Percentiles rank a stretch among this genome's conserved stretches.
These are phyloP conservation scores for Hemisphaericaspora xylanilytica DNA, from an alignment of 1,139 yeast species.

Conservation along the genomic window DNA sequence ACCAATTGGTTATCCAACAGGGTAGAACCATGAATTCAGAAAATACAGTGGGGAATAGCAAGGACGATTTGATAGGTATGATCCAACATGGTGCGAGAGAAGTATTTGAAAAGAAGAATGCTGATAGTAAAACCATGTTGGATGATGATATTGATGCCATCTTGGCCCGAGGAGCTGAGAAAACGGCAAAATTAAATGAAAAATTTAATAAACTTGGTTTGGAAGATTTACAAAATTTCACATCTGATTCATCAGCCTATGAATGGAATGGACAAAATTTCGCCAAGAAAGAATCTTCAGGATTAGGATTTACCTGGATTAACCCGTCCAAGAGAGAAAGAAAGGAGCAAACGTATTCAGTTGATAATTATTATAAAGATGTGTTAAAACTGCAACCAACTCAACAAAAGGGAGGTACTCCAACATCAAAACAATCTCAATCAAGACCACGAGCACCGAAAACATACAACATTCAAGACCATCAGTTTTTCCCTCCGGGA, in stretches of 20 bases:
- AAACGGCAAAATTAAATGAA: conserved; percentile 71
- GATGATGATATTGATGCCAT: conserved; percentile 82
- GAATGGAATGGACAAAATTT: conserved; percentile 98
- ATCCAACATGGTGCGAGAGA: conserved; percentile 95
- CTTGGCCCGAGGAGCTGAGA: conserved; percentile 72
- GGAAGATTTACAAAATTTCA: conserved; percentile 88
- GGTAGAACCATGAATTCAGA: conserved; percentile 55
- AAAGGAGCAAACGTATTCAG: conserved; percentile 82
- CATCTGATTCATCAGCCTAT: conserved; percentile 84
- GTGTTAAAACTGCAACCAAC: conserved; percentile 44
- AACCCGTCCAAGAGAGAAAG: conserved; percentile 89
- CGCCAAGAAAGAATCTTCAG: conserved; percentile 55
- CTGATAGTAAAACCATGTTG: conserved; percentile 25
- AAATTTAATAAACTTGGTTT: conserved; percentile 83
- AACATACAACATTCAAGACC: conserved; percentile 71
- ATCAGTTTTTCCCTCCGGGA: conserved; percentile 77
- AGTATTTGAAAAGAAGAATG: conserved; percentile 56
- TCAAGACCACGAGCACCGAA: conserved; percentile 61
- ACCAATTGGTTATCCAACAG: conserved; percentile 94
- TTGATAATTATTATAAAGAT: conserved; percentile 85
- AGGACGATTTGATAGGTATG: conserved; percentile 89
- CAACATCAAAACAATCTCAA: conserved; percentile 3
- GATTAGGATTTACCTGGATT: conserved; percentile 65
- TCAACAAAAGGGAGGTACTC: conserved; percentile 4
- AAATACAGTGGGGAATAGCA: conserved; percentile 45